These are phyloP conservation scores for Wolfiporia cocos DNA, from an alignment of 1,284 basidiomycete species.

Conservation along the genomic window DNA sequence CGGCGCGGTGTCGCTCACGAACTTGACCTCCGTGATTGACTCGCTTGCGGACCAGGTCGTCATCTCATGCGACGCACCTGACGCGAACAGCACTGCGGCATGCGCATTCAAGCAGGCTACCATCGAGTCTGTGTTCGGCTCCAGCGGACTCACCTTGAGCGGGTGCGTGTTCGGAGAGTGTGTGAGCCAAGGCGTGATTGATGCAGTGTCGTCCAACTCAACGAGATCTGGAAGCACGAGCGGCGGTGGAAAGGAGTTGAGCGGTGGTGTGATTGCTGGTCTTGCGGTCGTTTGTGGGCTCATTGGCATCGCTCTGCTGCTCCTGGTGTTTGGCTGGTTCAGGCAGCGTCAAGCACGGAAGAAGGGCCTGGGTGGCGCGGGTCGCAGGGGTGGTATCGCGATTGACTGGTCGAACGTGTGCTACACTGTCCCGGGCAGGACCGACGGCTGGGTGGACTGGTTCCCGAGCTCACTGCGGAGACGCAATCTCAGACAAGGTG, in stretches of 20 bases:
- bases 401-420: constrained; percentile 68
- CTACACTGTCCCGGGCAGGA: constrained; percentile 45
- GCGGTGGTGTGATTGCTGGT: constrained; percentile 82
- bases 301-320: constrained; percentile 47
- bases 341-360: constrained; percentile 57
- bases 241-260: constrained; percentile 38
- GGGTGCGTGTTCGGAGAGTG: constrained; percentile 85
- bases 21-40: constrained; percentile 58
- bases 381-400: constrained; percentile 44
- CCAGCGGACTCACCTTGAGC: constrained; percentile 59
- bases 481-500: constrained; percentile 4
- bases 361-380: constrained; percentile 28
- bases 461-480: constrained; percentile 1
- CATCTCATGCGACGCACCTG: constrained; percentile 55
- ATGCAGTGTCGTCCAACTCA: constrained; percentile 34
- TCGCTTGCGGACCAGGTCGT: constrained; percentile 52
- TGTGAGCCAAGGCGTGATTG: constrained; percentile 72
- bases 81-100: constrained; percentile 40
- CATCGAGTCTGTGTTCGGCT: constrained; percentile 66
- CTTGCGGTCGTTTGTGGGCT: constrained; percentile 75
- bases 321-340: constrained; percentile 57
- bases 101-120: constrained; percentile 76
- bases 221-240: constrained; percentile 15
- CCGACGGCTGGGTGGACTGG: not conserved
- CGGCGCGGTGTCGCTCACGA: constrained; percentile 39